Percentiles rank a stretch among this genome's conserved stretches.
phyloP scores from a whole-genome alignment of 2,329 filamentous ascomycete species.

The Monilinia fructicola region DNA sequence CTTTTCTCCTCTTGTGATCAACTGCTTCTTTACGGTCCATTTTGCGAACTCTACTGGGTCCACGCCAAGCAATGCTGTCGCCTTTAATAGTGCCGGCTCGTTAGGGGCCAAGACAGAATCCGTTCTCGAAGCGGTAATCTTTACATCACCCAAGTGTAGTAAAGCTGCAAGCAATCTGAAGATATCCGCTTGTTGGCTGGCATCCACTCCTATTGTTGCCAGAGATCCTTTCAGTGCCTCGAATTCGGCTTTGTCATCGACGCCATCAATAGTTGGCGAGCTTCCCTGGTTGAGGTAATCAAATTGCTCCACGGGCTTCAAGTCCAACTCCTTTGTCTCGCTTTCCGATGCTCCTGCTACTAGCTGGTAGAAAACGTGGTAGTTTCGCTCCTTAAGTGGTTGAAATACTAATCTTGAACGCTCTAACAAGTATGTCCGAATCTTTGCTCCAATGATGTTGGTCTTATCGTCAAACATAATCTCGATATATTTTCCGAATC shows the following conservation, averaged over 20 bases:
- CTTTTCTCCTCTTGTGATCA: conserved; percentile 94
- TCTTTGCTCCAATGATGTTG: conserved; percentile 97
- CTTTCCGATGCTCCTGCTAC: conserved; percentile 86
- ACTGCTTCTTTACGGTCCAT: conserved; percentile 99
- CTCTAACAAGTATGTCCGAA: conserved; percentile 92
- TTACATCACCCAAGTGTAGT: conserved; percentile 92
- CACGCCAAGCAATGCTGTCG: conserved; percentile 84
- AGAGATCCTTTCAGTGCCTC: conserved; percentile 83
- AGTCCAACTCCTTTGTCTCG: conserved; percentile 74
- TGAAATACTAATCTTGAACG: conserved; percentile 96
- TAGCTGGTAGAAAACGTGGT: conserved; percentile 98
- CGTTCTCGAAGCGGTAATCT: conserved; percentile 85
- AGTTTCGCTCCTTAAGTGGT: conserved; percentile 95
- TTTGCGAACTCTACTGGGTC: conserved; percentile 84
- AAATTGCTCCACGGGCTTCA: conserved; percentile 84
- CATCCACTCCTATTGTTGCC: conserved; percentile 79
- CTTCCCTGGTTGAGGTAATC: conserved; percentile 96
- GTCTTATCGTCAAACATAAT: conserved; percentile 97
- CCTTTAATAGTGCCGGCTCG: conserved; percentile 79
- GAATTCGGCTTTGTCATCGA: conserved; percentile 95
- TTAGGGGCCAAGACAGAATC: conserved; percentile 79
- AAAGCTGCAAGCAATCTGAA: conserved; percentile 89
- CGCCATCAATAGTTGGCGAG: conserved; percentile 84
- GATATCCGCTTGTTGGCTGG: conserved; percentile 74
- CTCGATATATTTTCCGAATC: conserved; percentile 99